Evolutionary conservation across 2,329 filamentous ascomycete genomes (phyloP).

Genomic region (Clathrospora elynae): DNA sequence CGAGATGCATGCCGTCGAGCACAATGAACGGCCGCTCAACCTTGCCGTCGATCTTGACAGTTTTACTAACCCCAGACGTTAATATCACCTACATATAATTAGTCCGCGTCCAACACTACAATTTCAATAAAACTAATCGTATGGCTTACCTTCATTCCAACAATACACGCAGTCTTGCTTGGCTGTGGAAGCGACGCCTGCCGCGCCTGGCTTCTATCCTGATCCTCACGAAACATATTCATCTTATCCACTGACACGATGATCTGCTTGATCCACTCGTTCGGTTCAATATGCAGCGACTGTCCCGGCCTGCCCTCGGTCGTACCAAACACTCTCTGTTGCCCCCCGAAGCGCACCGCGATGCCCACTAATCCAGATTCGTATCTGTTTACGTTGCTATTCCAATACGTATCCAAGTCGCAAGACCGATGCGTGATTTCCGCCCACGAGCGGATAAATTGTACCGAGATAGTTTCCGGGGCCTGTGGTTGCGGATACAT

Average conservation of each 20-base stretch:
- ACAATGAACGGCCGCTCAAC: slow-evolving; percentile 4
- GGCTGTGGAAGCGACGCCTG: too few relatives aligned
- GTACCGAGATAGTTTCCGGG: slow-evolving; percentile 2
- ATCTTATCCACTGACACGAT: background rate
- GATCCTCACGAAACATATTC: background rate
- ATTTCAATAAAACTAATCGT: too few relatives aligned
- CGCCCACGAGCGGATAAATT: slow-evolving; percentile 20
- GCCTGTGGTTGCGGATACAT: slow-evolving; percentile 13
- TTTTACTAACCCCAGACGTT: slow-evolving; percentile 4
- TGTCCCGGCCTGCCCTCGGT: slow-evolving; percentile 2
- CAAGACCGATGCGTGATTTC: slow-evolving; percentile 13
- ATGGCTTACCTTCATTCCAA: slow-evolving; percentile 1
- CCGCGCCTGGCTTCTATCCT: too few relatives aligned
- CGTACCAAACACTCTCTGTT: slow-evolving; percentile 16
- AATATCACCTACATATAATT: slow-evolving; percentile 5
- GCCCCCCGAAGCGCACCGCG: slow-evolving; percentile 11
- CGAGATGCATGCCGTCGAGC: slow-evolving; percentile 11
- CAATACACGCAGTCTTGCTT: background rate
- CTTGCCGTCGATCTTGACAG: background rate
- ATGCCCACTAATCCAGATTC: slow-evolving; percentile 14
- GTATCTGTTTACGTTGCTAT: background rate
- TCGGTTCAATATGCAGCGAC: slow-evolving; percentile 9
- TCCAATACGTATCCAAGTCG: slow-evolving; percentile 26
- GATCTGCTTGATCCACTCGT: slow-evolving; percentile 20
- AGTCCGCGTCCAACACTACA: too few relatives aligned